A percentile compares a stretch with the other conserved stretches of the same genome.
These are phyloP conservation scores for Leishmania arabica DNA, from an alignment of 208 protist genomes.

Conservation along the genomic window DNA sequence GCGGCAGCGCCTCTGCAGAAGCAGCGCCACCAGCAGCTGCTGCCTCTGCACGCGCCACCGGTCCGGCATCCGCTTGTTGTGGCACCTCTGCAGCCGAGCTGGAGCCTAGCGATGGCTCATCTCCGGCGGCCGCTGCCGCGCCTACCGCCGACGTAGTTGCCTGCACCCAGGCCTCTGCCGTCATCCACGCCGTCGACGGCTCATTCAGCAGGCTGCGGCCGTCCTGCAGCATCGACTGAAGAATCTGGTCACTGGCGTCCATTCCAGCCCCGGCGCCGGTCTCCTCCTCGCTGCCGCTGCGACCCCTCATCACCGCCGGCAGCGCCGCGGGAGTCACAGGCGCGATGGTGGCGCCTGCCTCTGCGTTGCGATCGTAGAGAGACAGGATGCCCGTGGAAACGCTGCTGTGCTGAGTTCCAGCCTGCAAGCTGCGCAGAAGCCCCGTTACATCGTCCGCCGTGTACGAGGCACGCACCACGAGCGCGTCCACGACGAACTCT, in stretches of 20 bases:
- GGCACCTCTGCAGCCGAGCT: neutral
- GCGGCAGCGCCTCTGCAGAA: neutral
- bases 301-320: neutral
- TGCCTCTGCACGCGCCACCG: neutral
- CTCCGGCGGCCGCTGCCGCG: too few species aligned
- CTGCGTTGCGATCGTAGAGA: slow-evolving; percentile 28
- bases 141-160: slow-evolving; percentile 3
- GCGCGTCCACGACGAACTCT: slow-evolving; percentile 23
- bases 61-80: neutral
- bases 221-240: slow-evolving; percentile 36
- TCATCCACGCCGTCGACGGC: slow-evolving; percentile 36
- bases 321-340: neutral
- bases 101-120: neutral
- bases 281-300: neutral
- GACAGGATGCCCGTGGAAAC: slow-evolving; percentile 18
- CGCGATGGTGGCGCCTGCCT: slow-evolving; percentile 9
- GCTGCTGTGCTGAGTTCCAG: slow-evolving; percentile 12
- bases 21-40: neutral
- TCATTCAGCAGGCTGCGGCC: slow-evolving; percentile 17
- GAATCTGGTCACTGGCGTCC: slow-evolving; percentile 18
- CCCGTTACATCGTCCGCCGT: slow-evolving; percentile 11
- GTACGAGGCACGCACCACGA: slow-evolving; percentile 19
- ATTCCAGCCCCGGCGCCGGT: neutral
- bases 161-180: slow-evolving; percentile 23
- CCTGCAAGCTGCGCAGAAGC: slow-evolving; percentile 26